Base-by-base conservation (phyloP, 768 basidiomycete genomes). In the Daedaleopsis sinensis region DNA sequence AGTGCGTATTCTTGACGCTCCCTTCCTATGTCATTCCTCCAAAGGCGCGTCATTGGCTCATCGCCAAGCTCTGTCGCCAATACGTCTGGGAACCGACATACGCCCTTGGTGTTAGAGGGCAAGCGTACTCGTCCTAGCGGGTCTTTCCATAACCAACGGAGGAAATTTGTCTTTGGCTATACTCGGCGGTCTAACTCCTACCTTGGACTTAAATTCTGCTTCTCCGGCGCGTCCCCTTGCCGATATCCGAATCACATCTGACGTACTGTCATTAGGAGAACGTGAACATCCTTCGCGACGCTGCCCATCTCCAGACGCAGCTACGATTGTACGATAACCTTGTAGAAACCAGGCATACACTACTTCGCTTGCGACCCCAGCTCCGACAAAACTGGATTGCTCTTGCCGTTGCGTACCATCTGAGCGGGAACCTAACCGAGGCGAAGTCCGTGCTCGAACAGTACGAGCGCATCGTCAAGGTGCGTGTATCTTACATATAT, bases 321-420 rank as follows among this genome's bases (percentile, higher is more conserved):
- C 82, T 94, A 13, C 87, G 96, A 37, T 77, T 88, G 47, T 97
- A 85, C 72, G 87, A 91, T 44, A 79, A 78, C 6, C 82, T 96
- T 27, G 84, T 94, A 43, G 89, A 94, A 56, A 92, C 93, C 2
- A 88, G 97, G 1, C 83, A 91, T 66, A 84, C 85, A 9, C 86
- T 97, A 55, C 84, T 98, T 42, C 84, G 81, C 58, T 73, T 94
- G 15, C 87, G 95, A 15, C 95, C 96, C 0, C 86, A 87, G 57
- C 76, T 91, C 18, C 91, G 96, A 9, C 84, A 90, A 59, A 90
- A 95, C 72, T 99, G 97, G 97, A 76, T 94, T 55, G 92, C 84
- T 1, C 80, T 95, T 50, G 94, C 94, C 15, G 84, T 98, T 27
- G 94, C 96, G 4, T 89, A 93, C 73, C 90, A 94, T 69, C 81